Percentiles rank a stretch among this genome's conserved stretches.
These are phyloP conservation scores for Hypoxylon sp. DNA, from an alignment of 2,329 filamentous ascomycete species.

Conservation along the genomic window DNA sequence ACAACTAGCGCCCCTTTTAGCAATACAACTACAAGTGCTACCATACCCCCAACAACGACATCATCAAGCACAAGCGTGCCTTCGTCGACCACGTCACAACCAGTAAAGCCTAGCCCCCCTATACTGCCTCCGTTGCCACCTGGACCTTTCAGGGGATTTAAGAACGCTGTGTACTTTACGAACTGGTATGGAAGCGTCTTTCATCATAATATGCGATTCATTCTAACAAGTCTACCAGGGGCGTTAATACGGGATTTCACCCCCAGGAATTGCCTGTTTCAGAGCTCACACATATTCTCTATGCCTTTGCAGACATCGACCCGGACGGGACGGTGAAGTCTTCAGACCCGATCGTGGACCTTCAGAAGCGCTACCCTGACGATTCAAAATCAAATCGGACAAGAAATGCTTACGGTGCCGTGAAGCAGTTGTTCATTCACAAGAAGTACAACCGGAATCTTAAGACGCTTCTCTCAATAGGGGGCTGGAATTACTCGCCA, in stretches of 20 bases:
- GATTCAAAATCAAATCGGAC: constrained; percentile 71
- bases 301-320: constrained; percentile 65
- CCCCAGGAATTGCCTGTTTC: constrained; percentile 77
- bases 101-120: constrained; percentile 43
- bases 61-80: constrained; percentile 29
- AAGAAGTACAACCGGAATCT: constrained; percentile 83
- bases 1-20: constrained; percentile 19
- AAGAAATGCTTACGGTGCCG: constrained; percentile 80
- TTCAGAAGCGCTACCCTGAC: constrained; percentile 76
- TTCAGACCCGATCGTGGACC: constrained; percentile 74
- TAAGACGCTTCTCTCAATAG: constrained; percentile 85
- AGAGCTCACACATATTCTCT: constrained; percentile 82
- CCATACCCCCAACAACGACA: constrained; percentile 20
- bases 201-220: not conserved
- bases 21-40: constrained; percentile 34
- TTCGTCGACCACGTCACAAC: constrained; percentile 35
- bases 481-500: constrained; percentile 82
- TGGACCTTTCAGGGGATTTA: constrained; percentile 49
- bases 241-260: constrained; percentile 67
- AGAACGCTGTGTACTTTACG: constrained; percentile 67
- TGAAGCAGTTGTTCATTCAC: constrained; percentile 82
- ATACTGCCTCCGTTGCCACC: constrained; percentile 38
- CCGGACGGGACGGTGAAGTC: constrained; percentile 66
- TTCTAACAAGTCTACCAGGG: constrained; percentile 53
- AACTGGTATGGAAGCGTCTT: constrained; percentile 63